Conservation (phyloP, 257 asterid species). For the Nicotiana obtusifolia region DNA sequence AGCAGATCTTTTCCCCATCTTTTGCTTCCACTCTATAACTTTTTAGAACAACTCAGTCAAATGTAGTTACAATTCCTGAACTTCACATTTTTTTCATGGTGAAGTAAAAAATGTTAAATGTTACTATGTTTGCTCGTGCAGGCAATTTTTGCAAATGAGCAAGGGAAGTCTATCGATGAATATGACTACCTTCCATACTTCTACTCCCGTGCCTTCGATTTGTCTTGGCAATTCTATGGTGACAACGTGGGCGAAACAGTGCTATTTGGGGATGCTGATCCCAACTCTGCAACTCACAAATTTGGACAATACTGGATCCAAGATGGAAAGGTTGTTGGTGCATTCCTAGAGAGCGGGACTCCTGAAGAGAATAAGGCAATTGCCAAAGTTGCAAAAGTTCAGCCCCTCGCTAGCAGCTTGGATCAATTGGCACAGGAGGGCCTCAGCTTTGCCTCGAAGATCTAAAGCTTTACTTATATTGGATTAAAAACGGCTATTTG, state of each 20-base stretch:
- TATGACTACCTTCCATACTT: slow-evolving; percentile 87
- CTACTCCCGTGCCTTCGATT: slow-evolving; percentile 79
- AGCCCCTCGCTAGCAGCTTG: slow-evolving; percentile 54
- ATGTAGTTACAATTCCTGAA: not conserved
- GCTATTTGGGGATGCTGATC: slow-evolving; percentile 67
- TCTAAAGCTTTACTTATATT: slow-evolving; percentile 25
- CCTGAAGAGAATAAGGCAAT: slow-evolving; percentile 85
- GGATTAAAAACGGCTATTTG: not conserved
- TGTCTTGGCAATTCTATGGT: slow-evolving; percentile 94
- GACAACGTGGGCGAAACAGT: slow-evolving; percentile 75
- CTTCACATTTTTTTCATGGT: not conserved
- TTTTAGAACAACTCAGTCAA: not conserved
- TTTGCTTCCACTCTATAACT: not conserved
- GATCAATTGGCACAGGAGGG: slow-evolving; percentile 67
- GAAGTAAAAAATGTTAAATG: slow-evolving; percentile 2
- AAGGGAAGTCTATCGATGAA: slow-evolving; percentile 56
- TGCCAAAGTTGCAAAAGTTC: slow-evolving; percentile 72
- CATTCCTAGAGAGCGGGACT: slow-evolving; percentile 77
- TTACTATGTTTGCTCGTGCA: slow-evolving; percentile 21
- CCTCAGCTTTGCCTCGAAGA: slow-evolving; percentile 58
- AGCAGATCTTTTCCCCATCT: not conserved
- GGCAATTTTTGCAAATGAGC: slow-evolving; percentile 71
- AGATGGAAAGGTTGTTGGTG: slow-evolving; percentile 79
- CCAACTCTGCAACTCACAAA: slow-evolving; percentile 65
- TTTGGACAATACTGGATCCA: slow-evolving; percentile 88